Percentiles rank a stretch among this genome's conserved stretches.
phyloP scores from a whole-genome alignment of 768 basidiomycete species.

The Russula compacta region DNA sequence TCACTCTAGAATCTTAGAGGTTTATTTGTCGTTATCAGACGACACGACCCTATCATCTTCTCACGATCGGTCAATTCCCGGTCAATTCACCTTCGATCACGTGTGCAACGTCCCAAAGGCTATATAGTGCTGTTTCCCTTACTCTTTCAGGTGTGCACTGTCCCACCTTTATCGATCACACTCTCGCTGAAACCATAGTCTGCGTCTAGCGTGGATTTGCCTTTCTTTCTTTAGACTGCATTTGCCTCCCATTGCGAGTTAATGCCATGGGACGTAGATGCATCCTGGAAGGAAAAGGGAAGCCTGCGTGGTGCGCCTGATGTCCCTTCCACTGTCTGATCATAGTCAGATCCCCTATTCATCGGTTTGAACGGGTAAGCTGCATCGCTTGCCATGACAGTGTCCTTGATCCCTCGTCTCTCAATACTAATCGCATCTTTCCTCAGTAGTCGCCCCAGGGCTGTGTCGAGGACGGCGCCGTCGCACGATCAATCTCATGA shows the following conservation, averaged over 20 bases:
- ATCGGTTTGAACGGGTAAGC: too few relatives aligned
- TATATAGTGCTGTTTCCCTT: neutral
- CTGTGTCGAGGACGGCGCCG: neutral
- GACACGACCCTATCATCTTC: neutral
- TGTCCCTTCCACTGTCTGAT: neutral
- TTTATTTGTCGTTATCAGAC: neutral
- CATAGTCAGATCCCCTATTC: neutral
- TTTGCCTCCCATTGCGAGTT: neutral
- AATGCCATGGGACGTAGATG: neutral
- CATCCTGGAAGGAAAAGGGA: neutral
- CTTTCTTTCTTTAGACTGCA: neutral
- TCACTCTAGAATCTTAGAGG: neutral
- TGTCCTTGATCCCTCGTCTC: neutral
- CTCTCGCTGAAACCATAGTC: neutral
- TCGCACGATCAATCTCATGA: neutral
- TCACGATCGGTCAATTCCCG: neutral
- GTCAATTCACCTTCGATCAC: neutral
- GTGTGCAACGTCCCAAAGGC: neutral
- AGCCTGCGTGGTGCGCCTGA: neutral
- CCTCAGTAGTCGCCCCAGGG: too few relatives aligned
- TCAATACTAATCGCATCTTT: too few relatives aligned
- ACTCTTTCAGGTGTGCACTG: neutral
- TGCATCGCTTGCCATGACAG: neutral
- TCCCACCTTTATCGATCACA: neutral
- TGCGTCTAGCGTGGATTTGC: neutral